phyloP scores from a whole-genome alignment of 192 early-diverging fungal species.

The Globomyces pollinis-pini region DNA sequence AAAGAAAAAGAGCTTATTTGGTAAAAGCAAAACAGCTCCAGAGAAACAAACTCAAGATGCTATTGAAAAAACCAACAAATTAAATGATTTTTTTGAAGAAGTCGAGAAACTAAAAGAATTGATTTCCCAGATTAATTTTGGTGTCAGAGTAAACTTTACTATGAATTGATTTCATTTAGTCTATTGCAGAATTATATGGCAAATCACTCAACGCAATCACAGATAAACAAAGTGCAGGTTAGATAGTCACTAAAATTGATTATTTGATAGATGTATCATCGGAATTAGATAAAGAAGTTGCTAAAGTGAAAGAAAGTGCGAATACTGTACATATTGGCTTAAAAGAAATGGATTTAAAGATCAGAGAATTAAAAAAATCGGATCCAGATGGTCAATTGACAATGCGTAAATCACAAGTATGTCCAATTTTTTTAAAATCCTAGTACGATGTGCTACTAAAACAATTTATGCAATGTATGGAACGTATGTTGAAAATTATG shows the following conservation, averaged over 20 bases:
- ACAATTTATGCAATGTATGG: background rate
- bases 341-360: background rate
- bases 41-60: background rate
- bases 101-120: background rate
- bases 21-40: background rate
- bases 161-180: background rate
- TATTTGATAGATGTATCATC: background rate
- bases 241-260: too few species aligned
- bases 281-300: conserved; percentile 5
- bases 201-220: background rate
- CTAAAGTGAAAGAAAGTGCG: background rate
- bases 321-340: background rate
- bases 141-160: background rate
- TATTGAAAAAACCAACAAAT: background rate
- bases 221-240: conserved; percentile 3
- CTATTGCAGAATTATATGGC: background rate
- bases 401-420: background rate
- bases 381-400: background rate
- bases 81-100: conserved; percentile 1
- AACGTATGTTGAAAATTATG: background rate
- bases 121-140: background rate
- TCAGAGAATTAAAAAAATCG: background rate
- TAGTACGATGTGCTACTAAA: background rate
- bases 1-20: background rate
- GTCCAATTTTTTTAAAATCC: background rate